Base-by-base conservation (phyloP, 371 early-diverging fungal genomes). In the Entomophthora muscae region DNA sequence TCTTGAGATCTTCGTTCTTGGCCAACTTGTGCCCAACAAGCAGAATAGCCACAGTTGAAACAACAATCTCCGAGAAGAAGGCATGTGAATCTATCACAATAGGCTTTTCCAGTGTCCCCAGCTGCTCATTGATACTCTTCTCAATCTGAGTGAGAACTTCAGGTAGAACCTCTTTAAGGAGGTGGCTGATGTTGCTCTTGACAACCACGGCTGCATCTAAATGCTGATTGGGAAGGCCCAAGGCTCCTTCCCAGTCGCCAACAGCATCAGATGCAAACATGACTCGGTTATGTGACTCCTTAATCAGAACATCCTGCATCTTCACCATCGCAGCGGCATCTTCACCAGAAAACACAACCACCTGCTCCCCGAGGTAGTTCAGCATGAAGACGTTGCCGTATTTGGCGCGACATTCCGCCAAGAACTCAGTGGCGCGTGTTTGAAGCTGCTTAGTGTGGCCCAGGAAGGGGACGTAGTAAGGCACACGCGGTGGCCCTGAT, bases 401-500 rank as follows among this genome's bases (percentile, higher is more conserved):
- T n/a, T 60, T 63, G n/a, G 58, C 26, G 17, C n/a, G 2, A 27
- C 64, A 64, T 27, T 54, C 32, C 0, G 1, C 3, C 12, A 65
- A 24, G 2, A 65, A 54, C 23, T 31, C 26, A 3, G 53, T 27
- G 10, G 53, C 24, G 52, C 61, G 21, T 3, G 0, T 65, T n/a
- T 29, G 10, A 22, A 22, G 61, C 10, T 53, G 29, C 1, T 27
- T 31, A 26, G 65, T 61, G 32, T 65, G 65, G 5, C 65, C 65
- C n/a, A 65, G 26, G 30, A 60, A 28, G 30, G 65, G 65, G 3
- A 52, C 32, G 32, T 52, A 59, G 52, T 57, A 33, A 22, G 60
- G 65, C n/a, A 65, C 61, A 5, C 52, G 12, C 1, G 65, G 65
- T n/a, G 65, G 65, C n/a, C 53, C 65, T 5, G 17, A 42, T 42